Base-by-base conservation (phyloP, 1,139 yeast genomes). In the Magnusiomyces suaveolens region DNA sequence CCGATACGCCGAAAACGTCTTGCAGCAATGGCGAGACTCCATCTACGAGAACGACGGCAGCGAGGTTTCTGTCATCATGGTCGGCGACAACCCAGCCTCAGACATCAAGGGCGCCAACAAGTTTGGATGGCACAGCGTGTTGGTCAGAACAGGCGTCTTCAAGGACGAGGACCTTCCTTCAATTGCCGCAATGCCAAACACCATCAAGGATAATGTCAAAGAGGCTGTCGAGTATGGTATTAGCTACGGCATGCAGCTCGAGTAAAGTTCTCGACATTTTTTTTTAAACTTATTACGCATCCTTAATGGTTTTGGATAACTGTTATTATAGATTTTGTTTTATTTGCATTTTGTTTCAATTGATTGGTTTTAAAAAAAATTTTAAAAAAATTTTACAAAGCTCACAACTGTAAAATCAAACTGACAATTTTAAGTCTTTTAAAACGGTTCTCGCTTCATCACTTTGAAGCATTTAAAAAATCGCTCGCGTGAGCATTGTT, bases 1-100 rank as follows among this genome's bases (percentile, higher is more conserved):
- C 66, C 89, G 87, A 63, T 92, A 79, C 69, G 96, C 97, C 0
- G 87, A 84, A 62, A 80, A 80, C 64, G 79, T 84, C 3, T 73
- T 87, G 56, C 77, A 78, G 51, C 81, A 81, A 62, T 82, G 88
- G 83, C 36, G 51, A 41, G 41, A 36, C 41, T 36, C 41, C 18
- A 33, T 57, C 56, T 14, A 36, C 56, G 10, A 23, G 29, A 47
- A 23, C 10, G 48, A 69, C 63, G 41, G 41, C 41, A 36, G 41
- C 18, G 41, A 36, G 16, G 41, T 36, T 16, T 23, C 53, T 55
- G 84, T 92, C 1, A 90, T 77, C 71, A 92, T 92, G 98, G 87
- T 92, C 33, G 98, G 98, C 29, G 98, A 92, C 70, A 92, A 92
- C 68, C 97, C 97, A 1, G 92, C 83, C 29, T 82, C 90, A 52